Base-by-base conservation (phyloP, 2,329 filamentous ascomycete species). In the Cercospora beticola region DNA sequence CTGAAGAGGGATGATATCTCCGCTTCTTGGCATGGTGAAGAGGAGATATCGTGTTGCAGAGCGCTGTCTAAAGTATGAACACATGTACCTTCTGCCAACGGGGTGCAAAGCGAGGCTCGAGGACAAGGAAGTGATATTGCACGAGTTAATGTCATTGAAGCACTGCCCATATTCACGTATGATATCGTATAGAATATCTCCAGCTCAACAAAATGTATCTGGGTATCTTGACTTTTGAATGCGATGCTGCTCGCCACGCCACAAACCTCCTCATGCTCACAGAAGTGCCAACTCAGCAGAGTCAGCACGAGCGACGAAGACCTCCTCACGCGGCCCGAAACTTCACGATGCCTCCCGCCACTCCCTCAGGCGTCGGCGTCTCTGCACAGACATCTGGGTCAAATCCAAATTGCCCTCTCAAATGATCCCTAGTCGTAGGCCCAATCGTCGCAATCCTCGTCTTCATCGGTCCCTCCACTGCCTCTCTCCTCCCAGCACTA, bases 401-500 rank as follows among this genome's bases (percentile, higher is more conserved):
- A 71, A 89, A 90, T 0, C 82, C 86, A 78, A 93, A 92, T 1
- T 83, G 85, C 21, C 84, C 82, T 16, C 83, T 78, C 56, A 99
- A 81, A 80, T 92, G 89, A 73, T 93, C 89, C 71, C 90, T 86
- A 10, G 95, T 99, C 18, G 95, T 99, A 12, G 95, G 94, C 0
- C 95, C 95, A 79, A 99, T 99, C 0, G 94, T 96, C 14, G 90
- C 92, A 69, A 98, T 84, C 70, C 87, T 88, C 0, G 89, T 90
- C 16, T 94, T 97, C 26, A 94, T 97, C 4, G 46, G 21, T 12
- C 95, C 94, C 79, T 97, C 97, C 0, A 93, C 94, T 16, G 90
- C 91, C 70, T 97, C 84, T 72, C 87, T 88, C 0, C 88, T 89
- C 10, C 64, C 66, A 65, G 71, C 62, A 70, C 75, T 78, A 56